These are phyloP conservation scores for rapeseed (Brassica napus) DNA, from an alignment of 345 rosid genomes.

Conservation along the genomic window Da-Ae NC_063434.1:27567001-27567500, in stretches of 20 bases:
- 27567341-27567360: slow-evolving; percentile 88
- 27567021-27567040: slow-evolving; percentile 93
- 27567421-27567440: slow-evolving; percentile 64
- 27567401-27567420: slow-evolving; percentile 46
- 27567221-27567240: slow-evolving; percentile 90
- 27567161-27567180: slow-evolving; percentile 94
- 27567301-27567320: slow-evolving; percentile 63
- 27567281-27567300: slow-evolving; percentile 84
- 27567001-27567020: slow-evolving; percentile 82
- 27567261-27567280: slow-evolving; percentile 96
- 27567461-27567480: neutral
- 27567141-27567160: slow-evolving; percentile 98
- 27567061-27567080: slow-evolving; percentile 96
- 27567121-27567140: slow-evolving; percentile 98
- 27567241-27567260: slow-evolving; percentile 99
- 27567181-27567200: slow-evolving; percentile 98
- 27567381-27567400: slow-evolving; percentile 50
- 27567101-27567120: slow-evolving; percentile 94
- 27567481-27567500: slow-evolving; percentile 9
- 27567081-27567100: slow-evolving; percentile 87
- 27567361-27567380: slow-evolving; percentile 71
- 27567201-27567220: slow-evolving; percentile 91
- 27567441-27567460: slow-evolving; percentile 19
- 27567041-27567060: slow-evolving; percentile 97
- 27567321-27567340: slow-evolving; percentile 68